Conservation (phyloP, 768 basidiomycete genomes). For the Podaxis carcinomalis region DNA sequence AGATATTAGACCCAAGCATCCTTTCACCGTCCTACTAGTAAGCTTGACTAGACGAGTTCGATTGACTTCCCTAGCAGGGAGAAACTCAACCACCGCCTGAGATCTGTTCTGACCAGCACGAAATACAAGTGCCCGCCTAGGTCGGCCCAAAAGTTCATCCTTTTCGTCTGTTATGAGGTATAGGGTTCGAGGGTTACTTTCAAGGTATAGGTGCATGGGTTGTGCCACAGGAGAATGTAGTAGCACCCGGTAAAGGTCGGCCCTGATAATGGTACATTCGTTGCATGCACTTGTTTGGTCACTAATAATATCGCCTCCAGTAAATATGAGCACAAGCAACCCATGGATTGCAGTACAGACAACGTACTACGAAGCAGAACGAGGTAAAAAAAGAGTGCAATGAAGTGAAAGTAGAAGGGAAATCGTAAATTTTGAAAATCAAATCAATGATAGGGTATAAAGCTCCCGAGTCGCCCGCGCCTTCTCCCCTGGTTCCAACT, state of each 20-base stretch:
- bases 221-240: conserved; percentile 1
- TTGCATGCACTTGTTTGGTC: conserved; percentile 6
- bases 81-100: conserved; percentile 85
- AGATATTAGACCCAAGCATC: conserved; percentile 79
- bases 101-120: conserved; percentile 50
- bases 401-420: too few species aligned
- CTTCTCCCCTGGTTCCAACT: conserved; percentile 5
- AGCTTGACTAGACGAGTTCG: conserved; percentile 57
- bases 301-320: background rate
- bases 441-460: conserved; percentile 3
- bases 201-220: conserved; percentile 72
- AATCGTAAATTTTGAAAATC: background rate
- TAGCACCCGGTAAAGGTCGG: background rate
- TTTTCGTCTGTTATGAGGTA: conserved; percentile 70
- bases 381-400: too few species aligned
- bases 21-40: conserved; percentile 71
- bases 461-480: conserved; percentile 1
- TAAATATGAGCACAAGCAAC: background rate
- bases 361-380: background rate
- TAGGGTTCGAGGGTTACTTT: conserved; percentile 61
- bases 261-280: background rate
- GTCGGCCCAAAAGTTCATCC: conserved; percentile 58
- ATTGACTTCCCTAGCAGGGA: conserved; percentile 70
- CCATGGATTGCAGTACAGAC: background rate
- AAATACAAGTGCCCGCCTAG: conserved; percentile 65